These are phyloP conservation scores for Claviceps arundinis DNA, from an alignment of 2,329 filamentous ascomycete genomes.

Conservation along the genomic window DNA sequence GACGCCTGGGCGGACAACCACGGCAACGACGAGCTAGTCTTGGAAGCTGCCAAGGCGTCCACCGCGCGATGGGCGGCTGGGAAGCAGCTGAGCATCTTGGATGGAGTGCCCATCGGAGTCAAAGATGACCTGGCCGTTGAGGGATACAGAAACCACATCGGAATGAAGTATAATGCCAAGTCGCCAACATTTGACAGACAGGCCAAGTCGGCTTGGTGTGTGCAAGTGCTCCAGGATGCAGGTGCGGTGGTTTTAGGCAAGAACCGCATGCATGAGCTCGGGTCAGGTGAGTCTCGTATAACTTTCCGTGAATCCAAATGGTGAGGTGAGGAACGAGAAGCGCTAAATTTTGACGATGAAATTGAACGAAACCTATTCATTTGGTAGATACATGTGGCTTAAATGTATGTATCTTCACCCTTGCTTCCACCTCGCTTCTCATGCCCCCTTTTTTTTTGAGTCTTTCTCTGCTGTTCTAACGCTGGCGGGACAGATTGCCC, in stretches of 20 bases:
- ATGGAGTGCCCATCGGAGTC: constrained; percentile 71
- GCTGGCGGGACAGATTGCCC: constrained; percentile 30
- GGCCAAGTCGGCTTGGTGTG: constrained; percentile 53
- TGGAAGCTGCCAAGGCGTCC: constrained; percentile 58
- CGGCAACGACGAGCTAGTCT: constrained; percentile 40
- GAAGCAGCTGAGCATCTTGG: constrained; percentile 52
- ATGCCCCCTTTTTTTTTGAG: too few species aligned
- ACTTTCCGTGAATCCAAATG: too few species aligned
- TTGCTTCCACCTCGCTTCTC: neutral
- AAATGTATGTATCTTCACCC: constrained; percentile 35
- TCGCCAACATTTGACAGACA: constrained; percentile 35
- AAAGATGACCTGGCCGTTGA: constrained; percentile 69
- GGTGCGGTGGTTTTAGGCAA: constrained; percentile 67
- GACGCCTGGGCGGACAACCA: constrained; percentile 60
- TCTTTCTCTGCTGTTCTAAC: constrained; percentile 13
- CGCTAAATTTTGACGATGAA: neutral
- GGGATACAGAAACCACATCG: constrained; percentile 55
- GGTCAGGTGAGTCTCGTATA: constrained; percentile 39
- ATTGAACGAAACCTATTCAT: neutral
- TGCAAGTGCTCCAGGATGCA: constrained; percentile 55
- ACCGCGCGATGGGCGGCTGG: constrained; percentile 59
- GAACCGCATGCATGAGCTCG: constrained; percentile 69
- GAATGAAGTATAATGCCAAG: constrained; percentile 47
- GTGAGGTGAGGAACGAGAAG: neutral
- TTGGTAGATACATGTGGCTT: constrained; percentile 64